Conservation (phyloP, 208 protist species). For the Crithidia fasciculata region DNA sequence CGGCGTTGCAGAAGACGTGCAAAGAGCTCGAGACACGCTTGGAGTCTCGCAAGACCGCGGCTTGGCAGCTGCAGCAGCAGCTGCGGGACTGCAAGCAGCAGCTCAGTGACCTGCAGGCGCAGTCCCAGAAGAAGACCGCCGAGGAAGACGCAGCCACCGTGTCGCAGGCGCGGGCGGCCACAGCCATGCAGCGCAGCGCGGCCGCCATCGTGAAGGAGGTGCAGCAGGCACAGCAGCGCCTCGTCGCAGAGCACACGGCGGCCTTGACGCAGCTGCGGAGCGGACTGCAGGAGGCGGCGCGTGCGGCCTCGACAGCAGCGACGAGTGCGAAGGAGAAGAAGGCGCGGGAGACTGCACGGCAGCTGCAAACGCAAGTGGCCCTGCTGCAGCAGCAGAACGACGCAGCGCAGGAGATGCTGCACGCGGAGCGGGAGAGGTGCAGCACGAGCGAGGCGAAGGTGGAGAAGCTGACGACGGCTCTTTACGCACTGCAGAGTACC, state of each 20-base stretch:
- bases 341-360: conserved; percentile 20
- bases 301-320: conserved; percentile 7
- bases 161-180: conserved; percentile 12
- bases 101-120: conserved; percentile 12
- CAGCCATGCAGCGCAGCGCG: conserved; percentile 16
- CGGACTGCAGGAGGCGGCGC: conserved; percentile 12
- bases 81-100: conserved; percentile 29
- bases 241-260: conserved; percentile 18
- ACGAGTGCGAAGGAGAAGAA: conserved; percentile 15
- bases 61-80: conserved; percentile 29
- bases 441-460: conserved; percentile 12
- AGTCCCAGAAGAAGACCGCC: not conserved
- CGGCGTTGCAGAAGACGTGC: conserved; percentile 15
- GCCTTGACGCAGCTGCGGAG: conserved; percentile 13
- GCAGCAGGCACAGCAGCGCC: conserved; percentile 29
- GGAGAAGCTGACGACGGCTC: conserved; percentile 13
- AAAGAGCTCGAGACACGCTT: conserved; percentile 29
- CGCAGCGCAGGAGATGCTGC: conserved; percentile 28
- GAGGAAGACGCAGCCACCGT: conserved; percentile 4
- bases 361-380: conserved; percentile 9
- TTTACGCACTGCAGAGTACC: not conserved
- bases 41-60: conserved; percentile 19
- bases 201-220: conserved; percentile 22
- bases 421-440: conserved; percentile 15
- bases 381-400: conserved; percentile 28